Base-by-base conservation (phyloP, 495 filamentous ascomycete genomes). In the Aspergillus funiculosus region DNA sequence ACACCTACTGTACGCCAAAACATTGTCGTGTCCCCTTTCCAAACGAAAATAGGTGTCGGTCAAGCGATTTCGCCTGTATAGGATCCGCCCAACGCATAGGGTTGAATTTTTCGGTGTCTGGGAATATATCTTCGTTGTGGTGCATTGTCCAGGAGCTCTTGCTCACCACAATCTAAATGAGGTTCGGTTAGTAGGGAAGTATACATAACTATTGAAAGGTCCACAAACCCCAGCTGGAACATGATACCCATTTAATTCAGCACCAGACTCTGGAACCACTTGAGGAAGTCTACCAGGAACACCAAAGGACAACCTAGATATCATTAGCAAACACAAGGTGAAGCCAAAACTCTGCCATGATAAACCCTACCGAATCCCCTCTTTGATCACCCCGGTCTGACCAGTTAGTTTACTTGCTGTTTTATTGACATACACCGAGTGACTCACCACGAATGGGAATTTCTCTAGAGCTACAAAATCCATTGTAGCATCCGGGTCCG, bases 11-110 rank as follows among this genome's bases (percentile, higher is more conserved):
- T 57, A 69, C 67, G 4, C 68, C 68, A 35, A 66, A 43, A 48
- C 68, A 71, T 26, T 57, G 52, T 31, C 64, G 53, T n/a, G 58
- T 56, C 1, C 61, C 66, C 38, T 61, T 63, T 14, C 62, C 57
- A 46, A 71, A 71, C 2, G 64, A 56, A 17, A 68, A 59, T 20
- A 67, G 53, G 20, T 54, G 58, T 13, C 45, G 52, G 10, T 68
- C 59, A 17, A 64, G 35, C 11, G 39, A 29, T 38, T 34, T 53
- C 11, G 22, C 31, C 20, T 30, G 11, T 10, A 9, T 27, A 9
- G 50, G 41, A 51, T 58, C 31, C 11, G 36, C 17, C 58, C 56
- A 62, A 27, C 52, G 51, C 20, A 30, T 35, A 14, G 63, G 51
- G 37, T 56, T 48, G 46, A 74, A 76, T 0, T 13, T 53, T 8